Base-by-base conservation (phyloP, 441 rosid genomes). In the Eruca vesicaria region DNA sequence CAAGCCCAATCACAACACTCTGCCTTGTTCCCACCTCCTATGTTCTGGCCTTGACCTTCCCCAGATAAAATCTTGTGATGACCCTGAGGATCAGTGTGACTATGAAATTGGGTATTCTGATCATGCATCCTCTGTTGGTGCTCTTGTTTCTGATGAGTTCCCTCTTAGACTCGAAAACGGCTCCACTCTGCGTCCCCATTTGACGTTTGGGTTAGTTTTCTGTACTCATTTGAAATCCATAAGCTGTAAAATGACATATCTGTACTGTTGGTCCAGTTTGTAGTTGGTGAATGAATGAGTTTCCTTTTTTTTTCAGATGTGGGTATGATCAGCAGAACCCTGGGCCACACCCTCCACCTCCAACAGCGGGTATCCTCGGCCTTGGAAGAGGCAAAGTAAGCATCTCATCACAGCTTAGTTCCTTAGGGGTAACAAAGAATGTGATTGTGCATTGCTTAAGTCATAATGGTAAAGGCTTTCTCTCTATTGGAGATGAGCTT, bases 171-270 rank as follows among this genome's bases (percentile, higher is more conserved):
- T 87, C 26, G 79, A 72, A 36, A 89, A 88, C 74, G 88, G 93
- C 66, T 73, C 96, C 64, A 43, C 43, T 28, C 35, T 84, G 35
- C 41, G 19, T 48, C 88, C 96, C 3, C 73, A 16, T 2, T 64
- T 91, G 81, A 82, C 87, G 71, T 95, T 92, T 35, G 99, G 99
- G 98, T 94, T 82, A 57, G 86, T 74, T 69, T 59, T 76, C 48
- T 3, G 14, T 12, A n/a, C 45, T 5, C 41, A 2, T 12, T 12
- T 55, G 60, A 43, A 56, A 2, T 23, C 6, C 32, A 12, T 12
- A 3, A 9, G 12, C 57, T 52, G 57, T 18, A 4, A 57, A 75
- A n/a, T n/a, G n/a, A n/a, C n/a, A n/a, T n/a, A n/a, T n/a, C n/a
- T n/a, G n/a, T n/a, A n/a, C n/a, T n/a, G n/a, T n/a, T n/a, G n/a